Percentiles rank a stretch among this genome's conserved stretches.
Evolutionary conservation across 2,329 filamentous ascomycete genomes (phyloP).

Genomic region (Ilyonectria sp.): DNA sequence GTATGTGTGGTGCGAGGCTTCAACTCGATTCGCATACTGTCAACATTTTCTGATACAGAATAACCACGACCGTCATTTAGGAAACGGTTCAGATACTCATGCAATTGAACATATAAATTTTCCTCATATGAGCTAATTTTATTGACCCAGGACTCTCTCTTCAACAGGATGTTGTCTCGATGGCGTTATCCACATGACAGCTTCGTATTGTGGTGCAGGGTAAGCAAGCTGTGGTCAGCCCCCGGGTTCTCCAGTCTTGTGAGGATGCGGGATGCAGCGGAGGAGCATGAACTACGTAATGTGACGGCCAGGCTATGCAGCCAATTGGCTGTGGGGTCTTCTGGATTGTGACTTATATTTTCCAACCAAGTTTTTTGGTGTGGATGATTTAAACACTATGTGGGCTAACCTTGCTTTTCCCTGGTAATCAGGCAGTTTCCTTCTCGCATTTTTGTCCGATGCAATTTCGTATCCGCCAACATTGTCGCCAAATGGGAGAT

Average conservation of each 20-base stretch:
- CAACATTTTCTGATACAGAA: no score
- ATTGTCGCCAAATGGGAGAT: neutral
- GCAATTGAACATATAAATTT: neutral
- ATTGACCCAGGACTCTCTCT: neutral
- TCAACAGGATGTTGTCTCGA: neutral
- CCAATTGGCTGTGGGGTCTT: conserved; percentile 1
- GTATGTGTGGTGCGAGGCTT: no score
- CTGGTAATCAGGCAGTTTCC: no score
- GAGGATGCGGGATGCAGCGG: conserved; percentile 11
- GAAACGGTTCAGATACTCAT: no score
- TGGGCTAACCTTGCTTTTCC: neutral
- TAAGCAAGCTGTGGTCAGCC: conserved; percentile 22
- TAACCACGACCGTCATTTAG: no score
- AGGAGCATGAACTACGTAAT: conserved; percentile 16
- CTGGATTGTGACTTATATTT: conserved; percentile 20
- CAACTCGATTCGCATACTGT: no score
- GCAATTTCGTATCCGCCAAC: neutral
- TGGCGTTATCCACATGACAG: conserved; percentile 19
- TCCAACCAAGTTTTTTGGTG: conserved; percentile 1
- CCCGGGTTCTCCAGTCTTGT: conserved; percentile 24
- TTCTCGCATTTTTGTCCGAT: neutral
- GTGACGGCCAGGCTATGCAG: conserved; percentile 10
- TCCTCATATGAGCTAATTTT: neutral
- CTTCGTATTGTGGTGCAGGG: conserved; percentile 18
- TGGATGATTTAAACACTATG: neutral